Conservation (phyloP, 495 filamentous ascomycete species). For the Aspergillus bertholletiae region DNA sequence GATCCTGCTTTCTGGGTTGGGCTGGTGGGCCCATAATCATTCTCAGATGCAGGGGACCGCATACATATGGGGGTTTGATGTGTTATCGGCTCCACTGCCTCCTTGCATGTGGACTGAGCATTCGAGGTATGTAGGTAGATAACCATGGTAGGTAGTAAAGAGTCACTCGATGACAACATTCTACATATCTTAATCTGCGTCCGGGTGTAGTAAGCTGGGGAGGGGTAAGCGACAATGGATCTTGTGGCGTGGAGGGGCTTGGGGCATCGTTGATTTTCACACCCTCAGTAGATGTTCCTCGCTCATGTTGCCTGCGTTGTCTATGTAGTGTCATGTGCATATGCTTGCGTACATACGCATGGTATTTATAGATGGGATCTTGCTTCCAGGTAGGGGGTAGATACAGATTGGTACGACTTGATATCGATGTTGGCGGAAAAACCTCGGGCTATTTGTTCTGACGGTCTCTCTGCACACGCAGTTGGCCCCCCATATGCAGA, state of each 20-base stretch:
- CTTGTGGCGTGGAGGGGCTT: too few relatives aligned
- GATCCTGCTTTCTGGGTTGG: background rate
- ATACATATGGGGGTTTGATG: constrained; percentile 3
- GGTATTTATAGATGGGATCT: background rate
- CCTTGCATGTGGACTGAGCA: constrained; percentile 2
- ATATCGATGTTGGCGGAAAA: too few relatives aligned
- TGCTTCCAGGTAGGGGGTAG: background rate
- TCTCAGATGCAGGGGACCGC: constrained; percentile 3
- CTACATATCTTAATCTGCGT: background rate
- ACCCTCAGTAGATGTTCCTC: too few relatives aligned
- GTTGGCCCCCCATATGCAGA: background rate
- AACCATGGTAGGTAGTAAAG: background rate
- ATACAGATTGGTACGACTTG: too few relatives aligned
- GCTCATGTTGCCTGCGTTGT: too few relatives aligned
- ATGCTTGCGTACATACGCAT: background rate
- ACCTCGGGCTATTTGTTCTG: too few relatives aligned
- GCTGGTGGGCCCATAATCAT: background rate
- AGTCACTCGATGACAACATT: background rate
- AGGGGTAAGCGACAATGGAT: too few relatives aligned
- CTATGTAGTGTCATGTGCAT: background rate
- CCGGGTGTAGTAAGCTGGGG: too few relatives aligned
- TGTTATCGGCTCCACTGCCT: constrained; percentile 6
- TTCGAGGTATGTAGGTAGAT: background rate
- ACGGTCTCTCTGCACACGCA: too few relatives aligned
- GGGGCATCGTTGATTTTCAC: too few relatives aligned